phyloP scores from a whole-genome alignment of 2,329 filamentous ascomycete genomes.

The Monosporascus sp. region DNA sequence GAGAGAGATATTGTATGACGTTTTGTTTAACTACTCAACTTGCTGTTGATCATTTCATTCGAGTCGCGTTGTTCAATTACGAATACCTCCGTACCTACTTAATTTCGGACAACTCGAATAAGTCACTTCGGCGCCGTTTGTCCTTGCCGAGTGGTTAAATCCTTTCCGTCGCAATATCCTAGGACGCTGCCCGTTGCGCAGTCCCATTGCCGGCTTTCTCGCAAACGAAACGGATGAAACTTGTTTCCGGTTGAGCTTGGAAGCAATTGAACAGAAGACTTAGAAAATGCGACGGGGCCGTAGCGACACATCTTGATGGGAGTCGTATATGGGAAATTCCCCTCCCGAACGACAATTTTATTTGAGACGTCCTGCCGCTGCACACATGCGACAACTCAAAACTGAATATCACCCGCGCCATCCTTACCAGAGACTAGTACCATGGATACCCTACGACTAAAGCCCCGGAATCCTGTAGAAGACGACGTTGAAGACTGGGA shows the following conservation, averaged over 20 bases:
- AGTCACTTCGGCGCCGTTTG: background rate
- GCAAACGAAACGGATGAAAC: no score
- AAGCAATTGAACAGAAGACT: background rate
- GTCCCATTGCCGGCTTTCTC: background rate
- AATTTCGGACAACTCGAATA: background rate
- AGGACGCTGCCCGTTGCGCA: background rate
- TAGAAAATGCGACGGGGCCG: background rate
- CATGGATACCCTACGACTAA: slow-evolving; percentile 53
- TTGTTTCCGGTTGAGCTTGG: background rate
- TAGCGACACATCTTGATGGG: background rate
- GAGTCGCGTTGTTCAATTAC: background rate
- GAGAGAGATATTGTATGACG: background rate
- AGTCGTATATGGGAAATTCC: background rate
- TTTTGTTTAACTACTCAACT: background rate
- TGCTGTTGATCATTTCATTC: background rate
- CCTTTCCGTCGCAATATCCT: background rate
- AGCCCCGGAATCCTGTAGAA: slow-evolving; percentile 48
- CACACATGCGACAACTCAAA: background rate
- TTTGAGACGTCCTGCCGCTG: no score
- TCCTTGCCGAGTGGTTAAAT: background rate
- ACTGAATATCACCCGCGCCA: background rate
- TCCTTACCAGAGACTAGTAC: slow-evolving; percentile 14
- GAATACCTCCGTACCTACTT: background rate
- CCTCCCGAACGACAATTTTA: no score
- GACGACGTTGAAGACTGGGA: slow-evolving; percentile 72